Percentiles rank a stretch among this genome's conserved stretches.
Evolutionary conservation across 2,329 filamentous ascomycete species (phyloP).

Genomic region (Aotearoamyces nothofagi): DNA sequence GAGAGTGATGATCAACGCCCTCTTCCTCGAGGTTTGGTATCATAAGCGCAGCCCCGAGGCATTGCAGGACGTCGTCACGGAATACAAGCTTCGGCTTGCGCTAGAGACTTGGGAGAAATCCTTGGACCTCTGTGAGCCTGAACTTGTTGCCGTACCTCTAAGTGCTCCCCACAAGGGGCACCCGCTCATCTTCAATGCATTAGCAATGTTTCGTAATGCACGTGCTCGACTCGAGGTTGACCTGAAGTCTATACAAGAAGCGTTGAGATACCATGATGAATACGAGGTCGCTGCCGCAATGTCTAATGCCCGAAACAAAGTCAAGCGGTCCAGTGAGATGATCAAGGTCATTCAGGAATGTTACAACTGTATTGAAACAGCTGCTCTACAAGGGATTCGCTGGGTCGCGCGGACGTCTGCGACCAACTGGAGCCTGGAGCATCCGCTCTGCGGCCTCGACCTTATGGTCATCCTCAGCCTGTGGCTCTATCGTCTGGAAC

Average conservation of each 20-base stretch:
- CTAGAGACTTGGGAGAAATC: conserved; percentile 99
- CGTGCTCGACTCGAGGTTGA: conserved; percentile 87
- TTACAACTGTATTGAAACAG: conserved; percentile 94
- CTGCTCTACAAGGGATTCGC: conserved; percentile 82
- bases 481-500: conserved; percentile 98
- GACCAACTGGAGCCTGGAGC: conserved; percentile 98
- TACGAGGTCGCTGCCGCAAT: conserved; percentile 96
- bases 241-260: conserved; percentile 85
- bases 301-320: conserved; percentile 84
- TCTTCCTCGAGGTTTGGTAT: conserved; percentile 98
- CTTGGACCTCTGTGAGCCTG: conserved; percentile 81
- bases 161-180: conserved; percentile 93
- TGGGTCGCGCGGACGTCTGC: conserved; percentile 97
- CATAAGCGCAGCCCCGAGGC: conserved; percentile 98
- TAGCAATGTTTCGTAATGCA: conserved; percentile 92
- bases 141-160: conserved; percentile 74
- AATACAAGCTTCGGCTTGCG: conserved; percentile 92
- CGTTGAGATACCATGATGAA: conserved; percentile 88
- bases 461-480: conserved; percentile 95
- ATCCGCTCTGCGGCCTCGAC: conserved; percentile 90
- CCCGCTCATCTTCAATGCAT: conserved; percentile 93
- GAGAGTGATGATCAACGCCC: conserved; percentile 94
- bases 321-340: conserved; percentile 93
- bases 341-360: conserved; percentile 97
- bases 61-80: conserved; percentile 89